These are phyloP conservation scores for Neoscytalidium dimidiatum DNA, from an alignment of 2,329 filamentous ascomycete genomes.

Conservation along the genomic window DNA sequence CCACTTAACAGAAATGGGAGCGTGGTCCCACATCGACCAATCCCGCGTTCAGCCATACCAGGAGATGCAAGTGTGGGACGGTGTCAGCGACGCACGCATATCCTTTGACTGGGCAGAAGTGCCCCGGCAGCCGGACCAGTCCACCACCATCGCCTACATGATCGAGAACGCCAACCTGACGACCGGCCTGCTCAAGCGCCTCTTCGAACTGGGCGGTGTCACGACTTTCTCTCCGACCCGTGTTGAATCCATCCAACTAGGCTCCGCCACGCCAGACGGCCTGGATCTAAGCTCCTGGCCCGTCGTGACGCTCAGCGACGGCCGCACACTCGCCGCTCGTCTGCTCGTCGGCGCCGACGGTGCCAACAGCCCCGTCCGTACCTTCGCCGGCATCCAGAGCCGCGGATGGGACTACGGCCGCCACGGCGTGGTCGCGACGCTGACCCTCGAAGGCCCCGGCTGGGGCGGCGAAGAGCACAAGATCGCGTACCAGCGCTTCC, in stretches of 20 bases:
- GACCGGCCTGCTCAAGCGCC: conserved; percentile 70
- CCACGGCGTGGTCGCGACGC: conserved; percentile 87
- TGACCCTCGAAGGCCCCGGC: conserved; percentile 64
- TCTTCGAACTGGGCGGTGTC: conserved; percentile 68
- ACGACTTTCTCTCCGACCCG: conserved; percentile 74
- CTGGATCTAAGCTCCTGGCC: conserved; percentile 87
- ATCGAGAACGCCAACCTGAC: conserved; percentile 91
- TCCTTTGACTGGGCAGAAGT: conserved; percentile 74
- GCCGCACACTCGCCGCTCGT: conserved; percentile 71
- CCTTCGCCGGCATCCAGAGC: conserved; percentile 82
- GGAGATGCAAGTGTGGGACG: conserved; percentile 99
- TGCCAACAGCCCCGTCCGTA: conserved; percentile 88
- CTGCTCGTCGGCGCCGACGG: conserved; percentile 92
- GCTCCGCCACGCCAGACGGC: conserved; percentile 61
- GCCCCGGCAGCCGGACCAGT: conserved; percentile 46
- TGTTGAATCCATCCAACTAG: conserved; percentile 78
- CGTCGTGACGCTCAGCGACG: conserved; percentile 71
- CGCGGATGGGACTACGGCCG: conserved; percentile 92
- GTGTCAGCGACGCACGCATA: conserved; percentile 81
- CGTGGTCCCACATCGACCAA: conserved; percentile 75
- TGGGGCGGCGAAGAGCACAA: conserved; percentile 52
- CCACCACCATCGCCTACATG: conserved; percentile 85
- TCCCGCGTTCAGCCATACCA: conserved; percentile 83
- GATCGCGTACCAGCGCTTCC: conserved; percentile 91
- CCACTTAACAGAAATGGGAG: conserved; percentile 66